Percentiles rank a stretch among this genome's conserved stretches.
These are phyloP conservation scores for Quercus phellos DNA, from an alignment of 331 rosid genomes.

Conservation along the genomic window DNA sequence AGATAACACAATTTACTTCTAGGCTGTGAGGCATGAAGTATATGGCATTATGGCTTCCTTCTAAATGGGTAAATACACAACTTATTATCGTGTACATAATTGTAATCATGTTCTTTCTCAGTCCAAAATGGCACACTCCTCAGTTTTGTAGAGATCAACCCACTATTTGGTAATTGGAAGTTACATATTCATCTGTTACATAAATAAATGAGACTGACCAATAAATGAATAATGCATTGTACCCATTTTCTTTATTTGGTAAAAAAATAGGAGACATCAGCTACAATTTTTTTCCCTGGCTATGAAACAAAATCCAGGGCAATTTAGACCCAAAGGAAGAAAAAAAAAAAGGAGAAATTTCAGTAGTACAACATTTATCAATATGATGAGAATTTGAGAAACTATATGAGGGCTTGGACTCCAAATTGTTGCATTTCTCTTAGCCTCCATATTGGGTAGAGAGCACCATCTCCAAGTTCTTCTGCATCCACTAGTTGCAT, in stretches of 20 bases:
- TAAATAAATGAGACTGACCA: background rate
- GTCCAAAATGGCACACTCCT: too few relatives aligned
- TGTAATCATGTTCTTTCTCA: too few relatives aligned
- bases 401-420: constrained; percentile 66
- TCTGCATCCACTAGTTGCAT: constrained; percentile 79
- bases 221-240: background rate
- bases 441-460: constrained; percentile 75
- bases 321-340: background rate
- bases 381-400: constrained; percentile 1
- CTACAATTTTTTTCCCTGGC: background rate
- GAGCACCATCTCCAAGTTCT: constrained; percentile 64
- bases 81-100: too few relatives aligned
- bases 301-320: background rate
- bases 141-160: too few relatives aligned
- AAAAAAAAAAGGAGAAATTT: background rate
- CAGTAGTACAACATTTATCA: constrained; percentile 32
- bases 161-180: background rate
- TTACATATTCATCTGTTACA: background rate
- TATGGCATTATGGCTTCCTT: too few relatives aligned
- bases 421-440: constrained; percentile 86
- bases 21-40: too few relatives aligned
- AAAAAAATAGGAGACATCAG: background rate
- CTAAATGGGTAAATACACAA: too few relatives aligned
- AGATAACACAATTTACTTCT: too few relatives aligned
- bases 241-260: background rate